These are phyloP conservation scores for Aspergillus nidulans DNA, from an alignment of 495 filamentous ascomycete species.

Conservation along the genomic window DNA sequence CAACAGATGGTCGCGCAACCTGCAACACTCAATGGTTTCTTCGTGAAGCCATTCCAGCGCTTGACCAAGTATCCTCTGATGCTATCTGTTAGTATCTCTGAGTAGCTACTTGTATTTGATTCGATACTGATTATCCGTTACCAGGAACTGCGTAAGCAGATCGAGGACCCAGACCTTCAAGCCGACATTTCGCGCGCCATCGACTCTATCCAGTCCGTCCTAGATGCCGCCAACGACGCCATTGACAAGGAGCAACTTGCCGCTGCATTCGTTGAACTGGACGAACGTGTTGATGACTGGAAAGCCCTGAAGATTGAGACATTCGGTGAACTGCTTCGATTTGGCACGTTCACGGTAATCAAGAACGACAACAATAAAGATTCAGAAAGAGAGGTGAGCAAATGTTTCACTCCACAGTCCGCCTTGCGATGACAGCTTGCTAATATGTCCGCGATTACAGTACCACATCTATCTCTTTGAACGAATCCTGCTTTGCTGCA, in stretches of 20 bases:
- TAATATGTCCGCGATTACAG: conserved; percentile 43
- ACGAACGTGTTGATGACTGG: conserved; percentile 91
- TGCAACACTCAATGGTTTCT: conserved; percentile 72
- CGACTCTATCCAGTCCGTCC: conserved; percentile 67
- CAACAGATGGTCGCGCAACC: conserved; percentile 60
- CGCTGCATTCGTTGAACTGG: conserved; percentile 75
- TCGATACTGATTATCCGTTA: conserved; percentile 1
- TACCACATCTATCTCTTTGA: conserved; percentile 98
- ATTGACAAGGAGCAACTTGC: conserved; percentile 79
- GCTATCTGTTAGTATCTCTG: conserved; percentile 59
- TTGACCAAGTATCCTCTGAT: conserved; percentile 91
- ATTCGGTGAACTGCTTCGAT: conserved; percentile 83
- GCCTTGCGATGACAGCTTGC: conserved; percentile 5
- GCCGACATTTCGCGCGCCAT: conserved; percentile 67
- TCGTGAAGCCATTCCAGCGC: conserved; percentile 94
- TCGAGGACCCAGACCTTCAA: conserved; percentile 63
- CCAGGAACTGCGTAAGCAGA: conserved; percentile 82
- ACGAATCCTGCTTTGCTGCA: conserved; percentile 93
- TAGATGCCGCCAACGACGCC: conserved; percentile 82
- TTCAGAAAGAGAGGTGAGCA: conserved; percentile 76
- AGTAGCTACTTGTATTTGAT: neutral
- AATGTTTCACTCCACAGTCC: conserved; percentile 8
- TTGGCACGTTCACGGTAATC: conserved; percentile 90
- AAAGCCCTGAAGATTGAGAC: conserved; percentile 85
- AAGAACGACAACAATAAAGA: conserved; percentile 77